Evolutionary conservation across 2,329 filamentous ascomycete species (phyloP), one percentile per base, ranked within the genome.

Genomic region (Proliferodiscus dingleyae): DNA sequence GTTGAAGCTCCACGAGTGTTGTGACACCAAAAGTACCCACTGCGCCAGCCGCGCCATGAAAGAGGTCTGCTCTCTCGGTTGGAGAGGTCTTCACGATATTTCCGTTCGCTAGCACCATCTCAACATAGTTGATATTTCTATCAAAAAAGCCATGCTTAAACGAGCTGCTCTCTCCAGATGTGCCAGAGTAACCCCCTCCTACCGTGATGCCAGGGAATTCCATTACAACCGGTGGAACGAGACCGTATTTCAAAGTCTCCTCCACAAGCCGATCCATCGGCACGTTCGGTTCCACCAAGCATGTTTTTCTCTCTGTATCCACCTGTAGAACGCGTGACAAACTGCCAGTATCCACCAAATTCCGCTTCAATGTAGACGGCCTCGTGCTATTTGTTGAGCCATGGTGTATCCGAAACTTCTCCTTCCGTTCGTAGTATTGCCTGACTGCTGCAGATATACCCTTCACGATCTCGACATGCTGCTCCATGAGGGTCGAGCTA

Each of bases 201-300:
- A 75, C 77, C 0, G 83, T 87, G 51, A 86, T 87, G 0, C 80
- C 80, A 0, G 81, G 81, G 40, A 87, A 82, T 55, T 87, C 83
- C 77, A 85, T 85, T 3, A 87, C 80, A 0, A 87, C 80, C 0
- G 74, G 75, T 1, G 75, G 81, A 1, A 87, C 64, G 0, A 86
- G 66, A 0, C 75, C 75, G 39, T 77, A 59, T 4, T 65, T 61
- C 37, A 81, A 55, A 0, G 80, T 80, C 1, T 72, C 77, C 43
- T 75, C 71, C 1, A 85, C 74, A 2, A 87, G 68, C 1, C 67
- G 66, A 47, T 84, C 81, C 81, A 87, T 86, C 0, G 80, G 70
- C 3, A 87, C 81, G 53, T 86, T 87, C 0, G 82, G 81, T 57
- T 87, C 81, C 1, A 85, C 81, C 0, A 79, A 56, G 38, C 68